Base-by-base conservation (phyloP, 768 basidiomycete species). In the Termitomyces sp. region DNA sequence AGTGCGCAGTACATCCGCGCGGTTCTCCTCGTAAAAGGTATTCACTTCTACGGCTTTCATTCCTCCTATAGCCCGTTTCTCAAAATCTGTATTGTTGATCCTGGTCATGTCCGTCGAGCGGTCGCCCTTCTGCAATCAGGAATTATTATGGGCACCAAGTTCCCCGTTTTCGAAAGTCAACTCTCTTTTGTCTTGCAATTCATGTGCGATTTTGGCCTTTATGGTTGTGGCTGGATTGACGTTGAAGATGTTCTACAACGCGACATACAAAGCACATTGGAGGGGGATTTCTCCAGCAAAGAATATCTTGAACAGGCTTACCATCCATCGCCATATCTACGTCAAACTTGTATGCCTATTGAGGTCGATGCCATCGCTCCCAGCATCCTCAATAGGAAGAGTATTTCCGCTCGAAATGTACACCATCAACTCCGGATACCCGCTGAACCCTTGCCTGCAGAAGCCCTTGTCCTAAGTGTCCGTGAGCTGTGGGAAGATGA, bases 401-500 rank as follows among this genome's bases (percentile, higher is more conserved):
- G 71, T 29, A 76, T 97, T 52, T 67, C 74, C 29, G 77, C 88
- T 3, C 86, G 94, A 45, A 81, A 86, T 63, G 62, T 87, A 34
- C 80, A 81, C 64, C 77, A 88, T 50, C 88, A 89, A 63, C 85
- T 92, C 68, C 81, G 83, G 61, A 91, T 94, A 61, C 85, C 88
- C 58, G 73, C 80, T 37, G 74, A 83, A 20, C 68, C 76, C 46
- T 66, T 81, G 15, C 71, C 86, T 58, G 64, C 80, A 11, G 91
- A 92, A 66, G 92, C 91, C 48, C 81, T 96, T 32, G 90, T 99
- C 6, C 79, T 87, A 46, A 88, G 93, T 68, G 91, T 98, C 50
- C 87, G 92, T 63, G 96, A 98, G 74, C 79, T 98, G 2, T 99
- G 96, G 96, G 92, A 96, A 55, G 95, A 98, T 67, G 96, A 99